Evolutionary conservation across 768 basidiomycete genomes (phyloP), one percentile per base, ranked within the genome.

Genomic region (Tricholomella constricta): DNA sequence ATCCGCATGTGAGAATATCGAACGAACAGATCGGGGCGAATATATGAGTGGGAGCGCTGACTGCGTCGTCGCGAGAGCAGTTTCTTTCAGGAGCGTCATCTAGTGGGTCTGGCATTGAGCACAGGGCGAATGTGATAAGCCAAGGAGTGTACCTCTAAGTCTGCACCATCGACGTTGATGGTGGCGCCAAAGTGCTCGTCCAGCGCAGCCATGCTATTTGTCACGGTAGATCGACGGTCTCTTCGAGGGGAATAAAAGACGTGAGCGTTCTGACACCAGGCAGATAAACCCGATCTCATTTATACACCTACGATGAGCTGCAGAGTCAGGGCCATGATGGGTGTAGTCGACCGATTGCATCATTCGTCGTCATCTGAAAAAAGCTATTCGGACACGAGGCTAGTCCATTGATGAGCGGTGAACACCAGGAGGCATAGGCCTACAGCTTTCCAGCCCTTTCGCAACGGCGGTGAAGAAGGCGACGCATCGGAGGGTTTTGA

Each of bases 1-100:
- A 44, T 62, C 59, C 4, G 22, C 49, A n/a, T 45, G 38, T 26
- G 46, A 25, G 17, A 47, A 48, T 32, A 20, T 19, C 19, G 26
- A 22, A 19, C 17, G n/a, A 17, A 35, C 31, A 2, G 42, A 29
- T 11, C 14, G 2, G n/a, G 23, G 51, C 6, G n/a, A 17, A 19
- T 22, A 26, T 26, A n/a, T 37, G 43, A 23, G 15, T 11, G 2
- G 35, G 22, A 17, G 17, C n/a, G 7, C 19, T 5, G 46, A 25
- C 14, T 11, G 35, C 15, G 11, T 7, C 10, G 19, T 5, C 12
- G 22, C 22, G 11, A 10, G 3, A 15, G 25, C 22, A 15, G 2
- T 25, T 37, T 15, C 35, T 31, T 35, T 14, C 34, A 1, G 10
- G 10, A 32, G 17, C 19, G 11, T 6, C 44, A n/a, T 45, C 9